Conservation (phyloP, 768 basidiomycete species). For the Termitomyces sp. region DNA sequence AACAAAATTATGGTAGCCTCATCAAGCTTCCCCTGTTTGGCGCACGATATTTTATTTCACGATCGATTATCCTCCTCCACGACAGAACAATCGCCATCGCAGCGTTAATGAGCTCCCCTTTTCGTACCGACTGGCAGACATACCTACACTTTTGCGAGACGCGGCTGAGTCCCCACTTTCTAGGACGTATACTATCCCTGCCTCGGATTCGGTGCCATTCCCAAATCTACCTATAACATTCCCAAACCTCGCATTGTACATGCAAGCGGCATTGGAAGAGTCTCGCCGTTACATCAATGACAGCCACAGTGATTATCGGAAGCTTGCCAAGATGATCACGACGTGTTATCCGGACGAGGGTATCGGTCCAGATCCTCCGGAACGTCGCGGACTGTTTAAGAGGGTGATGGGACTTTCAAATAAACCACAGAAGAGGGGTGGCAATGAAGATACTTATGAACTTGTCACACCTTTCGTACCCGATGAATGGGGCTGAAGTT, state of each 20-base stretch:
- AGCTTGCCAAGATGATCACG: constrained; percentile 66
- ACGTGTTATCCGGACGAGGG: constrained; percentile 53
- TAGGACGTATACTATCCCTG: constrained; percentile 68
- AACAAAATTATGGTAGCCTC: constrained; percentile 36
- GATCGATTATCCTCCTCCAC: constrained; percentile 61
- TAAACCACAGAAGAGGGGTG: constrained; percentile 39
- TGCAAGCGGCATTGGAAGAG: constrained; percentile 64
- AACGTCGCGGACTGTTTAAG: constrained; percentile 48
- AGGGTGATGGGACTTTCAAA: constrained; percentile 51
- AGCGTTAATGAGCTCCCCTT: constrained; percentile 64
- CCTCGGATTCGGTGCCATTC: constrained; percentile 50
- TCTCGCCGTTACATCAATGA: constrained; percentile 59
- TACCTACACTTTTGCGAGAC: constrained; percentile 60
- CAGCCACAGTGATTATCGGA: constrained; percentile 53
- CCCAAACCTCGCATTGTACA: constrained; percentile 70
- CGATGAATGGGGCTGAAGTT: constrained; percentile 59
- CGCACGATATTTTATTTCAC: constrained; percentile 73
- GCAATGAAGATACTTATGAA: constrained; percentile 77
- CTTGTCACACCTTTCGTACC: constrained; percentile 79
- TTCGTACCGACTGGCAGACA: constrained; percentile 57
- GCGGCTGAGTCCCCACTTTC: constrained; percentile 56
- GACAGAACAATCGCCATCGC: constrained; percentile 32
- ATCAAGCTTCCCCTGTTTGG: constrained; percentile 58
- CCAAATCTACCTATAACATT: constrained; percentile 72
- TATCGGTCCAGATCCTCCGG: constrained; percentile 19